Evolutionary conservation across 352 stramenopile species (phyloP).

Genomic region (Phytophthora ohioensis): DNA sequence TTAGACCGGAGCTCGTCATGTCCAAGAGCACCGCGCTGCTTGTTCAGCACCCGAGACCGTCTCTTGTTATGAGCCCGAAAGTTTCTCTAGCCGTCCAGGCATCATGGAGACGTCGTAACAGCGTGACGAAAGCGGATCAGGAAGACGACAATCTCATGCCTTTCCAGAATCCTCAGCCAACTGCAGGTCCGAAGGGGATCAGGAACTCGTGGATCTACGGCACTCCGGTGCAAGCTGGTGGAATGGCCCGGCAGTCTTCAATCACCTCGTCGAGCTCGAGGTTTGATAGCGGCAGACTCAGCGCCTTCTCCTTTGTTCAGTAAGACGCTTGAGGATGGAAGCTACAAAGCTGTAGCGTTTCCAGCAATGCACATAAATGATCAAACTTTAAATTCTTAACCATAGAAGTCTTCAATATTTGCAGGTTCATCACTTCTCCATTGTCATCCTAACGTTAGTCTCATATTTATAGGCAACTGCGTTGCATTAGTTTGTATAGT

Average conservation of each 20-base stretch:
- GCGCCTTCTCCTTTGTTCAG: conserved; percentile 44
- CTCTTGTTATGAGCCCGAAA: conserved; percentile 48
- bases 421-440: conserved; percentile 22
- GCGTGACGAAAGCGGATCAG: conserved; percentile 21
- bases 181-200: conserved; percentile 5
- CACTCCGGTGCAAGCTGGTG: neutral
- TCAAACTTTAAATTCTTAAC: conserved; percentile 14
- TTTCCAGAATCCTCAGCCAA: conserved; percentile 35
- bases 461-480: conserved; percentile 35
- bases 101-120: conserved; percentile 52
- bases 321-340: conserved; percentile 12
- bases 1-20: conserved; percentile 29
- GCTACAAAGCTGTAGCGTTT: neutral
- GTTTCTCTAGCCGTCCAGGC: conserved; percentile 48
- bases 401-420: conserved; percentile 12
- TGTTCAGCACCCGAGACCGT: conserved; percentile 8
- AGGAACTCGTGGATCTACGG: conserved; percentile 27
- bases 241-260: conserved; percentile 20
- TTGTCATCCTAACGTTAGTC: neutral
- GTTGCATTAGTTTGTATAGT: neutral
- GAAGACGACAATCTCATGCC: conserved; percentile 44
- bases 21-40: conserved; percentile 25
- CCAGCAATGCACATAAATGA: neutral
- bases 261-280: conserved; percentile 26
- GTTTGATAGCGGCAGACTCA: conserved; percentile 32